Conservation (phyloP, 1,139 yeast species). For the Scheffersomyces segobiensis region DNA sequence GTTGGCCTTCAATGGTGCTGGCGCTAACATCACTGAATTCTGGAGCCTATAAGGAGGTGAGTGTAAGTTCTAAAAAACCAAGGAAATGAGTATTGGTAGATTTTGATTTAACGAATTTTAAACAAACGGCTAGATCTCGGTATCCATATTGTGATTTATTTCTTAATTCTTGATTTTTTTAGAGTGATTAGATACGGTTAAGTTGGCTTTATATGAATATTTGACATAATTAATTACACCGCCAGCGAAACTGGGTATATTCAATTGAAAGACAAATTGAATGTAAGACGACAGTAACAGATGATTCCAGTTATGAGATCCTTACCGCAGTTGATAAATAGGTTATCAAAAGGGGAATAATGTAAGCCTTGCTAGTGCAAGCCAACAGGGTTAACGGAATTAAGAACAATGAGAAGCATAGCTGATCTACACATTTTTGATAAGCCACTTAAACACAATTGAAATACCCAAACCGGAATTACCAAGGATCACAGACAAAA, state of each 20-base stretch:
- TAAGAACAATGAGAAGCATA: too few species aligned
- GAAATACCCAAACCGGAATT: too few species aligned
- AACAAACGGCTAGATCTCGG: neutral
- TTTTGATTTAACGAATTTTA: neutral
- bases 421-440: too few species aligned
- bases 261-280: neutral
- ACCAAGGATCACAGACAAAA: too few species aligned
- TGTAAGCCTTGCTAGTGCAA: too few species aligned
- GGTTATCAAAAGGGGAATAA: too few species aligned
- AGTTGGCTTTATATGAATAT: neutral
- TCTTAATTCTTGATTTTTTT: neutral
- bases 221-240: neutral
- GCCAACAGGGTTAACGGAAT: too few species aligned
- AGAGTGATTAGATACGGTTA: neutral
- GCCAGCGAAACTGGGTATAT: neutral
- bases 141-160: neutral
- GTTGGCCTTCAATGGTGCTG: conserved; percentile 28
- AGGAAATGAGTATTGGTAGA: neutral
- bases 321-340: too few species aligned
- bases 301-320: neutral
- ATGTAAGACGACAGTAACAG: neutral
- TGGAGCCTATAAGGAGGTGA: conserved; percentile 11
- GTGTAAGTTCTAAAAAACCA: neutral
- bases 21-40: conserved; percentile 21
- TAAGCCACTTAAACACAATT: too few species aligned